A percentile compares a stretch with the other conserved stretches of the same genome.
These are phyloP conservation scores for Monosporozyma servazzii DNA, from an alignment of 805 yeast species.

Conservation along the genomic window DNA sequence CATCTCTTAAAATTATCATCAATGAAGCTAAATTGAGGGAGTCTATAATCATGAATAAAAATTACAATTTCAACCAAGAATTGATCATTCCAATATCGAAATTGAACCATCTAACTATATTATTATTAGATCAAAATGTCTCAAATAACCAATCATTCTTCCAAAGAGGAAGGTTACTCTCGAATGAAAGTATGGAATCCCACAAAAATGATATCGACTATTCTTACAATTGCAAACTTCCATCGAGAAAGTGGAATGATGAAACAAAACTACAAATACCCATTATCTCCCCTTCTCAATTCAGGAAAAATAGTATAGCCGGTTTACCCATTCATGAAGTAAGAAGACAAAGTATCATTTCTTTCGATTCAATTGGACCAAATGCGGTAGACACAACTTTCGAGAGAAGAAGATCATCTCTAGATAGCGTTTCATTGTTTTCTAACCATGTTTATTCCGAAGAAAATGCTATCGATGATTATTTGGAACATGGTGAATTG, in stretches of 20 bases:
- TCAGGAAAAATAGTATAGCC: slow-evolving; percentile 18
- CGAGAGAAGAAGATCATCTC: slow-evolving; percentile 12
- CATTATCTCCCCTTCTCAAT: slow-evolving; percentile 18
- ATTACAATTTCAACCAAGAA: background rate
- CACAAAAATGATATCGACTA: background rate
- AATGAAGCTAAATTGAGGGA: slow-evolving; percentile 8
- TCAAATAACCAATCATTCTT: background rate
- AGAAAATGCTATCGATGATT: slow-evolving; percentile 4
- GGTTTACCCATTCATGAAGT: slow-evolving; percentile 15
- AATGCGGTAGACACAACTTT: background rate
- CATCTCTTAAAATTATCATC: slow-evolving; percentile 7
- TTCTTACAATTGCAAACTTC: background rate
- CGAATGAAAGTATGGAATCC: background rate
- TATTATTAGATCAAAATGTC: background rate
- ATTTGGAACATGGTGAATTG: slow-evolving; percentile 1
- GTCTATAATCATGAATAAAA: slow-evolving; percentile 5
- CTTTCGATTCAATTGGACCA: slow-evolving; percentile 7
- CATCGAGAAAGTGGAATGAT: background rate
- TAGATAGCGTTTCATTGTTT: slow-evolving; percentile 5
- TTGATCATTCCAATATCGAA: slow-evolving; percentile 4
- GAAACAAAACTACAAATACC: background rate
- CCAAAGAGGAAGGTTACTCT: background rate
- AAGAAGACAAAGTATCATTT: slow-evolving; percentile 15
- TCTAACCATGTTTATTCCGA: background rate
- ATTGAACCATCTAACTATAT: slow-evolving; percentile 5